Conservation (phyloP, 257 asterid genomes). For the Nicotiana sylvestris region DNA sequence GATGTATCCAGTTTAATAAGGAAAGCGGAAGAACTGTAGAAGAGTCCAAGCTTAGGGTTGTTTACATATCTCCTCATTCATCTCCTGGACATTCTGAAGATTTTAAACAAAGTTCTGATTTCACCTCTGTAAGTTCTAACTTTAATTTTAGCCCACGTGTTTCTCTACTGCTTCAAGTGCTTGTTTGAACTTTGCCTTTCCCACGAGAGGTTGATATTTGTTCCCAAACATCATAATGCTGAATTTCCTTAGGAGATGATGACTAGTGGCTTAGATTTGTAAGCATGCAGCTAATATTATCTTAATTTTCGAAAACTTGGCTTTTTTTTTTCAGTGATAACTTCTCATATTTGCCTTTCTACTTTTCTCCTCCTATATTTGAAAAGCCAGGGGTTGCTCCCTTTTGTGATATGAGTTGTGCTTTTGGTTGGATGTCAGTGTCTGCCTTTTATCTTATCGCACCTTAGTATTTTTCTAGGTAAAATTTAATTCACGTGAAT, state of each 20-base stretch:
- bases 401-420: background rate
- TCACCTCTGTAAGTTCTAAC: slow-evolving; percentile 33
- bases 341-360: background rate
- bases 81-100: slow-evolving; percentile 31
- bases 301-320: background rate
- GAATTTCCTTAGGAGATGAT: background rate
- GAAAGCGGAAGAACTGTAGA: slow-evolving; percentile 51
- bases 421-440: background rate
- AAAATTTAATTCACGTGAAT: background rate
- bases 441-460: background rate
- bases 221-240: background rate
- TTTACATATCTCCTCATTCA: slow-evolving; percentile 39
- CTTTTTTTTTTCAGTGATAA: background rate
- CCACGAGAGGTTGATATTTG: background rate
- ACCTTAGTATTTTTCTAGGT: too few relatives aligned
- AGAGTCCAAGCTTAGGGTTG: slow-evolving; percentile 73
- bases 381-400: background rate
- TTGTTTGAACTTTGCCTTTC: slow-evolving; percentile 1
- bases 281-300: background rate
- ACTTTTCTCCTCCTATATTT: background rate
- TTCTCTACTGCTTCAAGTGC: background rate
- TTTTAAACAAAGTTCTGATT: slow-evolving; percentile 21
- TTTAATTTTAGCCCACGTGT: background rate
- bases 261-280: background rate
- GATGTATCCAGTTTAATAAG: slow-evolving; percentile 53